These are phyloP conservation scores for Seiridium unicorne DNA, from an alignment of 2,329 filamentous ascomycete genomes.

Conservation along the genomic window DNA sequence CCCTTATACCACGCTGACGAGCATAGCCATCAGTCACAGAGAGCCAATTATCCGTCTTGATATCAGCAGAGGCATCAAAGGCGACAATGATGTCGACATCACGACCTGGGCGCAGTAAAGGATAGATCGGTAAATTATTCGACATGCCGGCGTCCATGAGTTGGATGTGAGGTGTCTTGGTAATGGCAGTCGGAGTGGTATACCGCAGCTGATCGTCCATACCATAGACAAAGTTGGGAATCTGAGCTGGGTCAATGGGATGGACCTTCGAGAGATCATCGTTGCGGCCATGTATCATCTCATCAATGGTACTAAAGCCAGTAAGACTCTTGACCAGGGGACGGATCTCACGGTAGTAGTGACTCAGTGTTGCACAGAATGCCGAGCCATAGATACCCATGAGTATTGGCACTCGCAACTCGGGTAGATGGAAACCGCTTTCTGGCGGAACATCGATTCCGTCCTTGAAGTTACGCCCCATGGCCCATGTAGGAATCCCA, in stretches of 20 bases:
- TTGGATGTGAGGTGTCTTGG: constrained; percentile 68
- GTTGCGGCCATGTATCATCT: constrained; percentile 77
- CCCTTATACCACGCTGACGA: constrained; percentile 82
- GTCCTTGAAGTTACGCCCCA: constrained; percentile 77
- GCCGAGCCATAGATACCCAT: constrained; percentile 96
- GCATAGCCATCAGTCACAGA: constrained; percentile 93
- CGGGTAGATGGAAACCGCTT: constrained; percentile 71
- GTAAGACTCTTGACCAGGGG: constrained; percentile 74
- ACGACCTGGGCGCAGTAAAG: constrained; percentile 81
- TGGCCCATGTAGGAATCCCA: constrained; percentile 91
- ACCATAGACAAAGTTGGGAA: constrained; percentile 86
- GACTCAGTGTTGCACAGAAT: constrained; percentile 91
- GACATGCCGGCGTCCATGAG: constrained; percentile 99
- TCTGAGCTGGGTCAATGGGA: constrained; percentile 85
- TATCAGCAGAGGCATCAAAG: constrained; percentile 92
- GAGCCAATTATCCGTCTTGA: constrained; percentile 94
- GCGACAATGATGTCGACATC: constrained; percentile 88
- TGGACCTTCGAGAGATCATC: constrained; percentile 88
- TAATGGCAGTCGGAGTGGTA: constrained; percentile 76
- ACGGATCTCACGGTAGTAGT: constrained; percentile 94
- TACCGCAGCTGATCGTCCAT: constrained; percentile 74
- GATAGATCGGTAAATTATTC: constrained; percentile 96
- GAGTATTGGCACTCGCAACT: constrained; percentile 78
- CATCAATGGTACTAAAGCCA: constrained; percentile 76
- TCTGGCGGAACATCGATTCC: constrained; percentile 67